A percentile compares a stretch with the other conserved stretches of the same genome.
These are phyloP conservation scores for Suillus ampliporus DNA, from an alignment of 768 basidiomycete genomes.

Conservation along the genomic window DNA sequence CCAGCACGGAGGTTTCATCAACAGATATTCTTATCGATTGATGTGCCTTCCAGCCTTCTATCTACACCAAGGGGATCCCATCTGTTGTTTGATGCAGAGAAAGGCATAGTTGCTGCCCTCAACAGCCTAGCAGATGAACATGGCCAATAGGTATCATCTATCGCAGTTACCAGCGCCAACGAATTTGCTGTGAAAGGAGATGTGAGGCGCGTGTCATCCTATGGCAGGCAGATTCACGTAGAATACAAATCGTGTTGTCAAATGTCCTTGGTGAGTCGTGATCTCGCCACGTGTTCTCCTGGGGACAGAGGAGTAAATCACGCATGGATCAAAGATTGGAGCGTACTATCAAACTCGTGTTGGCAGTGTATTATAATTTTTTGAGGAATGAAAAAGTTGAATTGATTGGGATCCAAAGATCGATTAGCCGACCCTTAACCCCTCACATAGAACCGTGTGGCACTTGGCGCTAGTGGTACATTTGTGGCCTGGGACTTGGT, in stretches of 20 bases:
- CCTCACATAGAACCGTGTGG: constrained; percentile 22
- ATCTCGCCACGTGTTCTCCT: constrained; percentile 3
- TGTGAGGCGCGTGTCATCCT: background rate
- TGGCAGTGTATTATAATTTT: background rate
- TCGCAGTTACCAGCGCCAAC: background rate
- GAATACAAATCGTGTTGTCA: background rate
- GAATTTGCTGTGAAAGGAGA: background rate
- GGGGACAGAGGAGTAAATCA: background rate
- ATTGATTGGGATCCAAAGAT: constrained; percentile 19
- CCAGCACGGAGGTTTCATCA: constrained; percentile 68
- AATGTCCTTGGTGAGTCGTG: background rate
- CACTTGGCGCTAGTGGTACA: constrained; percentile 19
- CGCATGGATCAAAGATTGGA: background rate
- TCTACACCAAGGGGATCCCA: constrained; percentile 53
- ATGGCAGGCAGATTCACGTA: background rate
- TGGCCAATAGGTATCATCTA: background rate
- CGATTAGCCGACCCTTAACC: constrained; percentile 39
- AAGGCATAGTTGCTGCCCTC: constrained; percentile 57
- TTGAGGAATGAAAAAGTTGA: constrained; percentile 1
- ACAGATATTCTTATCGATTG: constrained; percentile 77
- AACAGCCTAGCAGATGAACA: constrained; percentile 36
- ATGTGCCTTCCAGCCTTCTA: constrained; percentile 48
- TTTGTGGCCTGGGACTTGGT: constrained; percentile 17
- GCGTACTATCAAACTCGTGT: background rate
- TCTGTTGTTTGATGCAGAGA: constrained; percentile 63